Evolutionary conservation across 148 eudicot genomes (phyloP).

Genomic region (Pouteria glomerata): DNA sequence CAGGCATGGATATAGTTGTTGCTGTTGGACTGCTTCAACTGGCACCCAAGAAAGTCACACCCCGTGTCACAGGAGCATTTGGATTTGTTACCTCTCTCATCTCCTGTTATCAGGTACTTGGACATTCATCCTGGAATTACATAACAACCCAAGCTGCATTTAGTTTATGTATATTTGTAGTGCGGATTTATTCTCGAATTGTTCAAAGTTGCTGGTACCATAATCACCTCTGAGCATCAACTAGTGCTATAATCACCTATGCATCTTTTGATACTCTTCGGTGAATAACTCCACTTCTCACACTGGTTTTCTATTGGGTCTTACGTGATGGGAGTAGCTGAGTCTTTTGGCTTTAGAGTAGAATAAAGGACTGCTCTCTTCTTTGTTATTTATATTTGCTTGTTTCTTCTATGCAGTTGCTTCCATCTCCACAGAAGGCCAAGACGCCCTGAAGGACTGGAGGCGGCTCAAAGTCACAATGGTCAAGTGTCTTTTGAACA

Average conservation of each 20-base stretch:
- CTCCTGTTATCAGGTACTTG: conserved; percentile 86
- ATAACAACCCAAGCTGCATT: no score
- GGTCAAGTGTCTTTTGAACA: conserved; percentile 14
- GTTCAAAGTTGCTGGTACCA: no score
- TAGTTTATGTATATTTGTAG: no score
- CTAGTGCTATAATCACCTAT: no score
- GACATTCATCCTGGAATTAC: background rate
- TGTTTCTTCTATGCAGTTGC: conserved; percentile 45
- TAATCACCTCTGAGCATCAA: no score
- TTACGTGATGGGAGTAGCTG: no score
- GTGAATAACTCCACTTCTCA: no score
- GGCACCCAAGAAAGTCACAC: conserved; percentile 86
- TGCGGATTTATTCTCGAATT: no score
- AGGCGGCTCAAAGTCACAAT: conserved; percentile 7
- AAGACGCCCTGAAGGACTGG: conserved; percentile 44
- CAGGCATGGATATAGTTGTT: conserved; percentile 79
- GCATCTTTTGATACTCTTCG: no score
- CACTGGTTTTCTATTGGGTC: no score
- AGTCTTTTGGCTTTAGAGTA: background rate
- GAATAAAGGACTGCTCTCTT: background rate
- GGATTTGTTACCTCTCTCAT: conserved; percentile 85
- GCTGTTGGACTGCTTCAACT: conserved; percentile 88
- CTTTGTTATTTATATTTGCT: background rate
- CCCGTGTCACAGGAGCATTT: conserved; percentile 93
- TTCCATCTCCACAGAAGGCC: conserved; percentile 60